A percentile compares a stretch with the other conserved stretches of the same genome.
Evolutionary conservation across 345 rosid species (phyloP).

Genomic region (Durio zibethinus): DNA sequence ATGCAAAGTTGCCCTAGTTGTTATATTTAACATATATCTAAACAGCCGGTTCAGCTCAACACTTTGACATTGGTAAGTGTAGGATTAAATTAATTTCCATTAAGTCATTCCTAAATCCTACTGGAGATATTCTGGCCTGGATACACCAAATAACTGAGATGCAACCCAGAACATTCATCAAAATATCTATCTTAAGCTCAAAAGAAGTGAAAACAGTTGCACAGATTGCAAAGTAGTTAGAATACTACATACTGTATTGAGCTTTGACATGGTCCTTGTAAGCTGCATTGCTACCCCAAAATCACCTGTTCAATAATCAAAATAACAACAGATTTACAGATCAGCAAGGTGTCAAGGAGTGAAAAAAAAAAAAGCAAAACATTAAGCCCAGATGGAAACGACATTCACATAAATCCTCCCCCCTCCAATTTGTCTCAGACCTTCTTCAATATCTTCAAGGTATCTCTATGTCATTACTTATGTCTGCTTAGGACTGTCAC

Average conservation of each 20-base stretch:
- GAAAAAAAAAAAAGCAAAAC: neutral
- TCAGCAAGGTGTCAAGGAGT: neutral
- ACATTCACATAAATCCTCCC: neutral
- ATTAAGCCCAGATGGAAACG: neutral
- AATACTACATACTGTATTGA: constrained; percentile 68
- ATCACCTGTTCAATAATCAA: constrained; percentile 61
- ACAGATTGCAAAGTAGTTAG: neutral
- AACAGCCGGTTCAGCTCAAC: constrained; percentile 1
- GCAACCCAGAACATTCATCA: neutral
- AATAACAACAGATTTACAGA: constrained; percentile 9
- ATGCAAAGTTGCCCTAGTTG: neutral
- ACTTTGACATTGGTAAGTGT: neutral
- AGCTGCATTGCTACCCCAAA: constrained; percentile 99
- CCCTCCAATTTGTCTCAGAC: neutral
- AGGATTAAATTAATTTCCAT: neutral
- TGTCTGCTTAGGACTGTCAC: neutral
- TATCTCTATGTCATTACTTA: neutral
- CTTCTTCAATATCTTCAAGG: neutral
- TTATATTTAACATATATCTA: neutral
- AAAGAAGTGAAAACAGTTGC: neutral
- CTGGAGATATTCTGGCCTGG: neutral
- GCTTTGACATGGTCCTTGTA: constrained; percentile 98
- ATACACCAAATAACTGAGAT: neutral
- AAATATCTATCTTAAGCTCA: neutral
- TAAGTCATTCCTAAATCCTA: neutral